Evolutionary conservation across 805 yeast genomes (phyloP), one percentile per base, ranked within the genome.

Genomic region (Wickerhamomyces pijperi): DNA sequence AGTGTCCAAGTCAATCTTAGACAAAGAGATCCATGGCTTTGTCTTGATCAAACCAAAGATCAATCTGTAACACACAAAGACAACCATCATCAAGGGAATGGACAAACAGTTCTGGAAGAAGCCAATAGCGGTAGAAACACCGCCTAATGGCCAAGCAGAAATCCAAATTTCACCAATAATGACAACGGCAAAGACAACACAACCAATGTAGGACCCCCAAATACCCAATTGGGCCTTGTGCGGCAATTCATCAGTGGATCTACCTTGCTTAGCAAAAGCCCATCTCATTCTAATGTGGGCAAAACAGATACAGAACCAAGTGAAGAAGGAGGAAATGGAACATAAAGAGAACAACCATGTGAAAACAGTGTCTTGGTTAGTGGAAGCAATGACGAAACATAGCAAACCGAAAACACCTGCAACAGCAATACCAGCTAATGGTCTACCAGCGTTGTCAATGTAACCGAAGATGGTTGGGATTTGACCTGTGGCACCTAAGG

Each of bases 141-240:
- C 44, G 1, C 49, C 70, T 35, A 76, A 53, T 42, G 95, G 95
- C 68, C 67, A 83, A 36, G 82, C 62, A 4, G 92, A 87, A 44
- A 79, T 68, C 85, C 88, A 85, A 64, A 85, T 79, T 60, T 82
- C 88, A 25, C 87, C 84, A 43, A 74, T 64, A 43, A 86, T 65
- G 44, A 84, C 76, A 39, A 80, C 55, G 28, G 67, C 29, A 54
- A 77, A 74, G 46, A 86, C 60, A 14, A 63, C 38, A 12, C 71
- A 54, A 39, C 94, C 94, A 51, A 70, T 68, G 45, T 56, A 56
- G 0, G 94, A 78, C 34, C 94, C 94, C 43, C 53, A 63, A 28
- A 78, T 58, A 44, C 95, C 95, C 28, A 71, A 62, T 38, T 76
- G 78, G 6, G 94, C 70, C 31, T 60, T 67, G 61, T 73, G 83